phyloP scores from a whole-genome alignment of 2,329 filamentous ascomycete species.

The Fulvia fulva region DNA sequence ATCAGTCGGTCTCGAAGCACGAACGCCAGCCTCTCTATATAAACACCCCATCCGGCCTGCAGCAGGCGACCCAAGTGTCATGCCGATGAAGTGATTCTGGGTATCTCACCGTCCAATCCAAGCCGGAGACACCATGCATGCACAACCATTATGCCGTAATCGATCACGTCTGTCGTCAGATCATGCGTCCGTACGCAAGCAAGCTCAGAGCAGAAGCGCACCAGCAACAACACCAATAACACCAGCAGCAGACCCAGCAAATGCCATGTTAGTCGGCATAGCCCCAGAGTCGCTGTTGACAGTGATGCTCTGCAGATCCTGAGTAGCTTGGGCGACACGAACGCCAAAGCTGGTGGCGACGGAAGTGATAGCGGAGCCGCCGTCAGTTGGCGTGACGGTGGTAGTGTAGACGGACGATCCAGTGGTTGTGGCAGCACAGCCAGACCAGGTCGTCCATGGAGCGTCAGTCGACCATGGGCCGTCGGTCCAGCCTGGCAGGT shows the following conservation, averaged over 20 bases:
- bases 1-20: no score
- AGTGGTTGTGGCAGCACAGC: constrained; percentile 32
- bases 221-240: constrained; percentile 31
- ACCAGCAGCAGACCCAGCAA: constrained; percentile 27
- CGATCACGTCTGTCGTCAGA: no score
- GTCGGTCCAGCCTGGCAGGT: constrained; percentile 30
- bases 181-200: no score
- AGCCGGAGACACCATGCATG: no score
- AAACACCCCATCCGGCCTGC: no score
- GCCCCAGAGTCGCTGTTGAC: constrained; percentile 22
- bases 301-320: constrained; percentile 8
- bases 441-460: constrained; percentile 36
- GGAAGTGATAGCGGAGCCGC: constrained; percentile 19
- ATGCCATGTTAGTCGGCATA: constrained; percentile 20
- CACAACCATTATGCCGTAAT: no score
- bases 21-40: no score
- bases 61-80: no score
- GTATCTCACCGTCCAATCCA: no score
- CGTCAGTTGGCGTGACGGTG: constrained; percentile 26
- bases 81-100: no score
- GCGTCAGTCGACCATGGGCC: constrained; percentile 30
- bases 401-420: constrained; percentile 28
- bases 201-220: constrained; percentile 29
- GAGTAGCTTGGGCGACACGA: constrained; percentile 27
- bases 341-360: constrained; percentile 31